A percentile compares a stretch with the other conserved stretches of the same genome.
These are phyloP conservation scores for Apiotrichum gracile DNA, from an alignment of 1,284 basidiomycete species.

Conservation along the genomic window DNA sequence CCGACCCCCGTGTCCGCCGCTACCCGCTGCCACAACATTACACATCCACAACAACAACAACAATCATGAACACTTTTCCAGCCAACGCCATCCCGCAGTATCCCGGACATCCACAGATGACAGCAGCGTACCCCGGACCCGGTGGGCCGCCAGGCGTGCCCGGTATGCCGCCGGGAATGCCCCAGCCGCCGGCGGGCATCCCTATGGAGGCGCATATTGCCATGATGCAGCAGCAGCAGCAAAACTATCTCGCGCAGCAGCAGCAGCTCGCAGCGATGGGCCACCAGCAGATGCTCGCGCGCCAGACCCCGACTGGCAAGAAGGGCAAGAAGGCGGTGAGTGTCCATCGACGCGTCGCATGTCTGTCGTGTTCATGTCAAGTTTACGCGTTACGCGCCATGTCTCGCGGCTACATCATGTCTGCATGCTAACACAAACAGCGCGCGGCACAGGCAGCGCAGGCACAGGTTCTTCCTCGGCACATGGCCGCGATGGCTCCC, in stretches of 20 bases:
- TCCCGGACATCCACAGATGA: slow-evolving; percentile 1
- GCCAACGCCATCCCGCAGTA: slow-evolving; percentile 15
- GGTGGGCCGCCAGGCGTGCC: background rate
- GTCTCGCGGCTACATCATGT: background rate
- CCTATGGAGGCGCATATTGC: slow-evolving; percentile 13
- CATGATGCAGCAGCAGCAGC: slow-evolving; percentile 18
- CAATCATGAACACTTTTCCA: slow-evolving; percentile 14
- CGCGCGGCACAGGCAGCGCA: slow-evolving; percentile 2
- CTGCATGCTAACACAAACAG: background rate
- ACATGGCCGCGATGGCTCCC: background rate
- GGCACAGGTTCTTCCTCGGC: slow-evolving; percentile 7
- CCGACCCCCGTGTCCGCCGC: background rate
- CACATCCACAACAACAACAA: background rate
- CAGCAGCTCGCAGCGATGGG: slow-evolving; percentile 13
- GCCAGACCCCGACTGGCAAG: background rate
- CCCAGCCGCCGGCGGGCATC: background rate
- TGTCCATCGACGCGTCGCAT: background rate
- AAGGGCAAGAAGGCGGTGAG: slow-evolving; percentile 5
- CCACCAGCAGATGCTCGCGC: slow-evolving; percentile 2
- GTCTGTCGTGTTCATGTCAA: too few relatives aligned
- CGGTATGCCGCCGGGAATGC: slow-evolving; percentile 2
- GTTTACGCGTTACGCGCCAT: background rate
- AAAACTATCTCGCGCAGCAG: slow-evolving; percentile 13
- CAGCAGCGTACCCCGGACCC: background rate
- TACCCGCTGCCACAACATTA: background rate